Base-by-base conservation (phyloP, 2,329 filamentous ascomycete genomes). In the Venturia pyrina region DNA sequence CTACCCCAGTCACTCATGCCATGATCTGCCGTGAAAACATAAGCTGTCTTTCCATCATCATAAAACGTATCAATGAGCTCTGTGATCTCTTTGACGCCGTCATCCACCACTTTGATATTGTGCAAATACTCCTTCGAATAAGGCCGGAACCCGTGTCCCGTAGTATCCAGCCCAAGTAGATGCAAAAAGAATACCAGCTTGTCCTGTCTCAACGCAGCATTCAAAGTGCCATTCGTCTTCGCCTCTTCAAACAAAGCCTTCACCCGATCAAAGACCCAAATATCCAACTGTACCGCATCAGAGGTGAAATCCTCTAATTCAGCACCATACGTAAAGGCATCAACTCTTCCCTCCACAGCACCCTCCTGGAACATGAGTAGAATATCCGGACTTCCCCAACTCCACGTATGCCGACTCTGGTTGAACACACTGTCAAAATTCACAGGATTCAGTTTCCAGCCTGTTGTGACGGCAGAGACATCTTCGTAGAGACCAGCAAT, bases 1-100 rank as follows among this genome's bases (percentile, higher is more conserved):
- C 93, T 98, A n/a, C 96, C 95, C 88, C 90, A 97, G 76, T 99
- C 95, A 73, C 91, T 98, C 95, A 99, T 99, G 21, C 95, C 95
- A 75, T 99, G 95, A 73, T 99, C 95, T 8, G 95, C 95, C 1
- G 96, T 99, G 74, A 99, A 99, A 19, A 99, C 86, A 74, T 93
- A 99, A 0, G 96, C 91, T 0, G 95, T 98, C 75, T 95, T 88
- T 65, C 85, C 89, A 69, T 86, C 85, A 70, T 79, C 82, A 72
- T 97, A 99, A 74, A 98, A 99, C 15, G 89, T 84, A 44, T 96
- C 86, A 62, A 97, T 87, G 65, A 96, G 74, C 69, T 89, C 83
- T 0, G 89, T 88, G 62, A 96, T 89, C 76, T 96, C 89, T 75
- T 89, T 82, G 1, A 99, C 89, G 2, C 95, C 95, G 71, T 91